phyloP scores from a whole-genome alignment of 2,329 filamentous ascomycete species.

The Pseudogymnoascus sp. region DNA sequence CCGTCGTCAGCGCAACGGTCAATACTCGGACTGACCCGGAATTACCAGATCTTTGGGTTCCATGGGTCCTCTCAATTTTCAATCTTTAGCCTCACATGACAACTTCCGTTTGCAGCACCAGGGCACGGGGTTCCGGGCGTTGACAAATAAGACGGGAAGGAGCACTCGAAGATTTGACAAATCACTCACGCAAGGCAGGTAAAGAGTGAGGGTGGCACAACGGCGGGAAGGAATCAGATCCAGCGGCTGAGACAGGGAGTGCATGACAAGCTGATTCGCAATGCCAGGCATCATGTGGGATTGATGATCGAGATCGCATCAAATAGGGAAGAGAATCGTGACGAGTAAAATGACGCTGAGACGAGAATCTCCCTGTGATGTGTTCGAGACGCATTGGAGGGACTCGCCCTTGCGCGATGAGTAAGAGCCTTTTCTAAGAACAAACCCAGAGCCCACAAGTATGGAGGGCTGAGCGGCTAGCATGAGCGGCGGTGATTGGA shows the following conservation, averaged over 20 bases:
- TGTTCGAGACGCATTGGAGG: conserved; percentile 1
- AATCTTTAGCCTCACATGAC: conserved; percentile 6
- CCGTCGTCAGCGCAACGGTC: conserved; percentile 5
- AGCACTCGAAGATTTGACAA: conserved; percentile 2
- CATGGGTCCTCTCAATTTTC: neutral
- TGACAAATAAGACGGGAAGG: conserved; percentile 5
- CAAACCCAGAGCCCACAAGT: neutral
- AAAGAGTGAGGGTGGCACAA: neutral
- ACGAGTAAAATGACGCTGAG: neutral
- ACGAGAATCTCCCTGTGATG: neutral
- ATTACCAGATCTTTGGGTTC: neutral
- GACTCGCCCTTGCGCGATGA: neutral
- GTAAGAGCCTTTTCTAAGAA: neutral
- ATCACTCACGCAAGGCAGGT: neutral
- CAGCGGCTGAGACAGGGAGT: neutral
- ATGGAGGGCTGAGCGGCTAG: neutral
- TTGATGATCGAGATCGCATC: neutral
- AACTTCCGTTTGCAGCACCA: conserved; percentile 3
- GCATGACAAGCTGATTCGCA: conserved; percentile 1
- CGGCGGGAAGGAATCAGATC: neutral
- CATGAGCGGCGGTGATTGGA: neutral
- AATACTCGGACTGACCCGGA: conserved; percentile 2
- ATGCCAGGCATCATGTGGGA: neutral
- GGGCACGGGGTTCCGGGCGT: neutral
- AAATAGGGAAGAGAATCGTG: neutral